Conservation (phyloP, 1,284 basidiomycete species). For the Ustilago esculenta region DNA sequence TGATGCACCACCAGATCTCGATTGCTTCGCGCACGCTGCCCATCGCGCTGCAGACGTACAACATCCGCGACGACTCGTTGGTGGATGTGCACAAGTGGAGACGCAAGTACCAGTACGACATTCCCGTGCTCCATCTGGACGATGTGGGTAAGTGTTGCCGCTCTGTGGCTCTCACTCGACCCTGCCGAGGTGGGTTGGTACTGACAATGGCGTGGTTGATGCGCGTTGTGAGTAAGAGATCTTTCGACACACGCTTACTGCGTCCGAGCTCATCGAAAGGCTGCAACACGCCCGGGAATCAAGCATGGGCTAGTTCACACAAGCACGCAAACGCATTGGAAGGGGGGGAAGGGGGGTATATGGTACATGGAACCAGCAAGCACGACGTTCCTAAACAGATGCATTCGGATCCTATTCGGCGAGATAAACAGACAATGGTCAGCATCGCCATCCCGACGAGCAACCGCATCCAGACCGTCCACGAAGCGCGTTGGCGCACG, state of each 20-base stretch:
- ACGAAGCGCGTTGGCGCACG: too few relatives aligned
- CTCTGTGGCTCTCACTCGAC: too few relatives aligned
- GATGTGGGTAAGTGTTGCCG: constrained; percentile 39
- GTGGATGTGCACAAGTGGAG: constrained; percentile 57
- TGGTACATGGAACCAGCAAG: background rate
- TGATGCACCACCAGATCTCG: constrained; percentile 51
- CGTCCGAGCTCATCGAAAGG: constrained; percentile 18
- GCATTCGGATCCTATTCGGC: constrained; percentile 16
- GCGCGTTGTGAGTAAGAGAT: constrained; percentile 26
- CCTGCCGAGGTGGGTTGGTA: too few relatives aligned
- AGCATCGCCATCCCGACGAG: too few relatives aligned
- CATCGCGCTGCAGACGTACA: constrained; percentile 54
- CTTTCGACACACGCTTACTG: constrained; percentile 42
- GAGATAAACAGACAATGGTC: background rate
- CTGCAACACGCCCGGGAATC: too few relatives aligned
- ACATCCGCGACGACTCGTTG: constrained; percentile 60
- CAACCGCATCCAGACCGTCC: too few relatives aligned
- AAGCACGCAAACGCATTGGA: too few relatives aligned
- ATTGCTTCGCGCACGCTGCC: constrained; percentile 20
- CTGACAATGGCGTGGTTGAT: too few relatives aligned
- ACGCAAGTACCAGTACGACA: constrained; percentile 65
- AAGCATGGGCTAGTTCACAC: too few relatives aligned
- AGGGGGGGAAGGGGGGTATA: constrained; percentile 14
- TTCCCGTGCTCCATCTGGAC: constrained; percentile 59
- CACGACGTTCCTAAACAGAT: constrained; percentile 6